phyloP scores from a whole-genome alignment of 2,329 filamentous ascomycete species.

The Fusarium buxicola region DNA sequence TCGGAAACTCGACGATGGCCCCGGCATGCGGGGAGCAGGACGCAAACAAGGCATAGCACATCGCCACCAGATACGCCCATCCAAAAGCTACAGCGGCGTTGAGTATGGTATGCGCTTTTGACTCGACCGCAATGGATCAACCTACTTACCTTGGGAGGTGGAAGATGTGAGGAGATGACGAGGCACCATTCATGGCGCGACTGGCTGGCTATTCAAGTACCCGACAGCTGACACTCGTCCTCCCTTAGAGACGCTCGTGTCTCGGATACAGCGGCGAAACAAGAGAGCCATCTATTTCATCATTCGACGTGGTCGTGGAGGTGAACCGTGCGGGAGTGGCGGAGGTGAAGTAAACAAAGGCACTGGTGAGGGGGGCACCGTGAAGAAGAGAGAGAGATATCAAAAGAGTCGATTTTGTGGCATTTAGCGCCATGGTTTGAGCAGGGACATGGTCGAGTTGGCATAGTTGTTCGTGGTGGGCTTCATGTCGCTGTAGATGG shows the following conservation, averaged over 20 bases:
- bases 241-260: background rate
- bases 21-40: background rate
- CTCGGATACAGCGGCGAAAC: background rate
- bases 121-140: background rate
- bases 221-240: background rate
- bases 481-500: no score
- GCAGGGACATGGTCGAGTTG: no score
- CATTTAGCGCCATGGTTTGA: no score
- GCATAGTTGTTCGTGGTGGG: no score
- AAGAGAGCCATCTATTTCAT: background rate
- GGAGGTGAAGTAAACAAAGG: conserved; percentile 5
- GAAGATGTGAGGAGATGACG: background rate
- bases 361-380: background rate
- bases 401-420: no score
- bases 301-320: background rate
- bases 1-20: background rate
- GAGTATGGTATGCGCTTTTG: background rate
- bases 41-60: no score
- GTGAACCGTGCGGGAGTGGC: background rate
- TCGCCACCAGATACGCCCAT: no score
- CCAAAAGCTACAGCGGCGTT: no score
- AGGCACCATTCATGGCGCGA: background rate
- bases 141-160: background rate
- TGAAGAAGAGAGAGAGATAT: no score
- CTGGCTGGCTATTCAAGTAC: background rate